Evolutionary conservation across 331 rosid species (phyloP), one percentile per base, ranked within the genome.

Genomic region (Cucumis variabilis): DNA sequence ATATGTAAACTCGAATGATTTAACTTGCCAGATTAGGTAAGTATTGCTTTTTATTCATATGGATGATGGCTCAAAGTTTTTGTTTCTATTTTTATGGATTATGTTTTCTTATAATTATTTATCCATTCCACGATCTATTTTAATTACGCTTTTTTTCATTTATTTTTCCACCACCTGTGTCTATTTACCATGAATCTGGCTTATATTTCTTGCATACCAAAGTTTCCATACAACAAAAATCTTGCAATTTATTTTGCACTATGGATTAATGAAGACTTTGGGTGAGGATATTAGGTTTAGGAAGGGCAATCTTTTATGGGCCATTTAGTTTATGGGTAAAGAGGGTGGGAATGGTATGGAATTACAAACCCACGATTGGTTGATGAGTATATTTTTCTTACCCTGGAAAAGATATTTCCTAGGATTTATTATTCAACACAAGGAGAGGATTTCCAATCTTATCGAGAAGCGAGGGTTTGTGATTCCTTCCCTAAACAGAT

Each of bases 21-120:
- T 58, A 79, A 16, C 84, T 79, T 79, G 67, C 27, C 85, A 58
- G 85, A 81, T 58, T 53, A 30, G 85, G 69, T 81, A 58, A 81
- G 50, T 27, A 13, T 55, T 16, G 17, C 20, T 30, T 0, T 55
- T 81, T 81, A 60, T 58, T 81, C 15, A 6, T 25, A 58, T 30
- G 20, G 50, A 81, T 55, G 85, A 12, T 81, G 25, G 6, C 11
- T 17, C 7, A 14, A 33, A 72, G 2, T 21, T 27, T 27, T 72
- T 33, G 13, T 20, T 25, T 51, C 68, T 55, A 2, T 30, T 58
- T 9, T 17, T 17, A 27, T 80, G 50, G 17, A 58, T 79, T 14
- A 6, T 19, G 20, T 28, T 79, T 27, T 3, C 4, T 9, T 16
- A 0, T 25, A 9, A 60, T 81, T 19, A 2, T 30, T 19, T 6